Base-by-base conservation (phyloP, 2,329 filamentous ascomycete genomes). In the Clarireedia monteithiana region DNA sequence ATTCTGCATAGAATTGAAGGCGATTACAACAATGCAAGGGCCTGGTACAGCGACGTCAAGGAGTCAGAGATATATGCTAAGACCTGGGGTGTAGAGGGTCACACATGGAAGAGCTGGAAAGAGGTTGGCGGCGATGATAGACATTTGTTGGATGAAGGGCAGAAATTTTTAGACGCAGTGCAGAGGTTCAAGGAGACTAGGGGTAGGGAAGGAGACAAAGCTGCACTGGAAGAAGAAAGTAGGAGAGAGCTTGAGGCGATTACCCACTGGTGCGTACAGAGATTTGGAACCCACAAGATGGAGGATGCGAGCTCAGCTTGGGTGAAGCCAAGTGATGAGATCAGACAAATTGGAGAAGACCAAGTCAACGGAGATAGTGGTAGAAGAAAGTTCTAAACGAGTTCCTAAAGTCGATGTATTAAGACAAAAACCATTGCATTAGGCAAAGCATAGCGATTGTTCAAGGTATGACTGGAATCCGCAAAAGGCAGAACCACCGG, bases 1-100 rank as follows among this genome's bases (percentile, higher is more conserved):
- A 73, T 80, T 14, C 62, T 81, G 58, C 76, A 79, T 56, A 68
- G 76, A 1, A 69, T 77, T 26, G 77, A 80, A 64, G 76, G 77
- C 4, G 77, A 79, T 55, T 72, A 75, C 52, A 67, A 73, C 24
- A 78, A 80, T 59, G 71, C 75, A 6, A 62, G 74, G 36, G 71
- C 72, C 0, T 80, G 77, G 77, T 74, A 77, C 53, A 60, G 66
- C 1, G 73, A 79, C 63, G 74, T 79, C 3, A 63, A 60, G 14
- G 67, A 68, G 3, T 64, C 61, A 17, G 72, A 72, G 12, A 61
- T 67, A 9, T 73, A 72, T 52, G 50, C 54, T 62, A 55, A 59
- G 40, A 62, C 71, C 50, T 72, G 73, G 72, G 57, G 66, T 50
- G 47, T 58, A 14, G 51, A 50, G 3, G 27, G 61, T 2, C 46